A percentile compares a stretch with the other conserved stretches of the same genome.
Conservation (phyloP, 2,329 filamentous ascomycete genomes). For the Fusarium sp. region DNA sequence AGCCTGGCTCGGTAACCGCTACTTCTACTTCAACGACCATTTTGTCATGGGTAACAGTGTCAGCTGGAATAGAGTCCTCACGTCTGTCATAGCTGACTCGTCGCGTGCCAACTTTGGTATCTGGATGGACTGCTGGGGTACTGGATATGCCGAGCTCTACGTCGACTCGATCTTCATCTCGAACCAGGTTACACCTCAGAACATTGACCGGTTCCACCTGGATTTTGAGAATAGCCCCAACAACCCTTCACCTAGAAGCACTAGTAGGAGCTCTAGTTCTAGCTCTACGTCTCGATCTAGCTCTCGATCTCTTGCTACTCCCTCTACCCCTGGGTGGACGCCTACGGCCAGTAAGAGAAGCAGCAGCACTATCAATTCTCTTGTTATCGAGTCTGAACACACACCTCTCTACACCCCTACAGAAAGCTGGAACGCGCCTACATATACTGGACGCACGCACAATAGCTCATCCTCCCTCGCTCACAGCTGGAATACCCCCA, state of each 20-base stretch:
- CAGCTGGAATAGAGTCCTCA: constrained; percentile 14
- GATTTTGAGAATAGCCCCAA: not conserved
- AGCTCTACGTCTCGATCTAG: not conserved
- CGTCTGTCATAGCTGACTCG: not conserved
- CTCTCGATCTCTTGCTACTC: not conserved
- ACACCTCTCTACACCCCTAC: not conserved
- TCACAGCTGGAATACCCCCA: not conserved
- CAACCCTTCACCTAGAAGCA: not conserved
- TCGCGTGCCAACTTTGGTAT: constrained; percentile 11
- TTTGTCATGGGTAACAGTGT: not conserved
- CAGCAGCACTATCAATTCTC: not conserved
- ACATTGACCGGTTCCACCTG: constrained; percentile 11
- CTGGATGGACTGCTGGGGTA: not conserved
- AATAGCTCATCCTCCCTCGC: not conserved
- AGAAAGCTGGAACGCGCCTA: not conserved
- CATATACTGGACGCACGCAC: not conserved
- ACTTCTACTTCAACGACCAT: constrained; percentile 10
- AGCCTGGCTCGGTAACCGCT: not conserved
- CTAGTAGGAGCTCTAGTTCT: not conserved
- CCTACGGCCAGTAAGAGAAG: not conserved
- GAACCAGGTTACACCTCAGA: constrained; percentile 18
- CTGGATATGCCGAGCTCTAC: not conserved
- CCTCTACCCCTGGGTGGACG: not conserved
- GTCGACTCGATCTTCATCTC: constrained; percentile 25
- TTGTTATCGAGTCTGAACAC: not conserved